Conservation (phyloP, 495 filamentous ascomycete species). For the Podospora comata region DNA sequence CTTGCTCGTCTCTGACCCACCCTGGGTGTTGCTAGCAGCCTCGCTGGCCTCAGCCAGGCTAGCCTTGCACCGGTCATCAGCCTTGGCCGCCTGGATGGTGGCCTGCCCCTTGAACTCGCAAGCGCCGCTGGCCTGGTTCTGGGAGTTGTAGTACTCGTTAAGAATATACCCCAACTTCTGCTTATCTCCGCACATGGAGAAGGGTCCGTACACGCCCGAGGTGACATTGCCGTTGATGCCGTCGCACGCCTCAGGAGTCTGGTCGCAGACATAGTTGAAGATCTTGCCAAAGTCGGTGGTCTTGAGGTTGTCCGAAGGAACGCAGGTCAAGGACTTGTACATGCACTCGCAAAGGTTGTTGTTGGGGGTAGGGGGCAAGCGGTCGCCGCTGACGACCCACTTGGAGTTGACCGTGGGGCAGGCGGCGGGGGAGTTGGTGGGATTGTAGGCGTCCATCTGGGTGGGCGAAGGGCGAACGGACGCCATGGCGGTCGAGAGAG, state of each 20-base stretch:
- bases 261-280: constrained; percentile 71
- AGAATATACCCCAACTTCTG: constrained; percentile 79
- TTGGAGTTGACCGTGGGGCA: constrained; percentile 64
- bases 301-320: constrained; percentile 49
- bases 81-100: constrained; percentile 16
- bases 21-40: constrained; percentile 45
- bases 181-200: constrained; percentile 78
- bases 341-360: constrained; percentile 76
- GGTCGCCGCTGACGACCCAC: constrained; percentile 66
- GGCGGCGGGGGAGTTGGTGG: constrained; percentile 69
- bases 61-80: constrained; percentile 30
- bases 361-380: constrained; percentile 79
- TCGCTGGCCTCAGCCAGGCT: constrained; percentile 44
- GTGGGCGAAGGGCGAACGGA: constrained; percentile 63
- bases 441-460: constrained; percentile 64
- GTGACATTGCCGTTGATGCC: constrained; percentile 70
- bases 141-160: constrained; percentile 72
- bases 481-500: constrained; percentile 67
- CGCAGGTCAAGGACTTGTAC: constrained; percentile 65
- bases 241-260: constrained; percentile 52
- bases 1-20: constrained; percentile 24
- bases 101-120: constrained; percentile 67
- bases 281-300: constrained; percentile 57
- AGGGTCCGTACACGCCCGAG: constrained; percentile 78
- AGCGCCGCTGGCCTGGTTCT: constrained; percentile 53